phyloP scores from a whole-genome alignment of 116 monocot species.

The Cymodocea nodosa region DNA sequence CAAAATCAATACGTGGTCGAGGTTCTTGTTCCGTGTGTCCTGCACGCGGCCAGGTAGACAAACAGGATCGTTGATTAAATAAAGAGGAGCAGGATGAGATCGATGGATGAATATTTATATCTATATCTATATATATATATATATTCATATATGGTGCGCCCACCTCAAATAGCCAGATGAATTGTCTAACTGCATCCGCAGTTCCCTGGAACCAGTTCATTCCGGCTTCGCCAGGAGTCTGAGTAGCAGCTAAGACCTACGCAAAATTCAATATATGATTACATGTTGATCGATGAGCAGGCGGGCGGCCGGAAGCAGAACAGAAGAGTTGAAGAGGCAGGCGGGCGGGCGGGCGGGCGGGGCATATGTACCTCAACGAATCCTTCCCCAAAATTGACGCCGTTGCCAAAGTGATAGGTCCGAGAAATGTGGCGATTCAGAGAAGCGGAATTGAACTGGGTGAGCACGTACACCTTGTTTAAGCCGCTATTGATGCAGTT shows the following conservation, averaged over 20 bases:
- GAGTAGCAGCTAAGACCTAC: slow-evolving; percentile 79
- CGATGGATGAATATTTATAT: too few species aligned
- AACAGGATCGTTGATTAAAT: too few species aligned
- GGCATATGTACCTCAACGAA: slow-evolving; percentile 49
- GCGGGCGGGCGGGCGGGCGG: too few species aligned
- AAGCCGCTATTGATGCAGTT: slow-evolving; percentile 78
- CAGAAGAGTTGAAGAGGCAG: too few species aligned
- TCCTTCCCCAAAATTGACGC: slow-evolving; percentile 58
- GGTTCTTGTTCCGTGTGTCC: slow-evolving; percentile 57
- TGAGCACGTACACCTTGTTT: slow-evolving; percentile 66
- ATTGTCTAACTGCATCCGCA: slow-evolving; percentile 79
- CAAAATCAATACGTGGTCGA: slow-evolving; percentile 65
- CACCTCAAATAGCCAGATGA: slow-evolving; percentile 67
- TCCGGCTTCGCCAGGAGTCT: slow-evolving; percentile 68
- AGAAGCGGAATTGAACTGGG: slow-evolving; percentile 68
- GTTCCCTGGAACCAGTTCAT: slow-evolving; percentile 91
- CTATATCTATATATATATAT: too few species aligned
- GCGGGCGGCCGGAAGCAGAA: too few species aligned
- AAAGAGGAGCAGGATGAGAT: too few species aligned
- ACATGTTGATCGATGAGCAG: too few species aligned
- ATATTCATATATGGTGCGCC: too few species aligned
- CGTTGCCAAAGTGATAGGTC: slow-evolving; percentile 61
- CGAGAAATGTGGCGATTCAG: slow-evolving; percentile 58
- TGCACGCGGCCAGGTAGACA: slow-evolving; percentile 2
- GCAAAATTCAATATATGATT: too few species aligned